These are phyloP conservation scores for Sporopachydermia quercuum DNA, from an alignment of 805 yeast genomes.

Conservation along the genomic window DNA sequence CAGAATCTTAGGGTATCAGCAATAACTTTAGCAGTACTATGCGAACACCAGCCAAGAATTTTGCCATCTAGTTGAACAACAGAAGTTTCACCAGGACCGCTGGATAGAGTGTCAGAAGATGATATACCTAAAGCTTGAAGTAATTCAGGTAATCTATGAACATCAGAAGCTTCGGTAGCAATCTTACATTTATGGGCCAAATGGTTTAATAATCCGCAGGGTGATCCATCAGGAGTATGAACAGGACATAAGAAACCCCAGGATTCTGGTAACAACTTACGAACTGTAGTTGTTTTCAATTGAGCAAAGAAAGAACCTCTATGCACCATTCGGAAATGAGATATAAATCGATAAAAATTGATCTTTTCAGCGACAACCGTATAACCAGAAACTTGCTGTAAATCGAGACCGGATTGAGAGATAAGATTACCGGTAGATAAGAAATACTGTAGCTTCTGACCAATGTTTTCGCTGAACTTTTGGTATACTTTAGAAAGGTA, in stretches of 20 bases:
- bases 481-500: conserved; percentile 68
- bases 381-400: conserved; percentile 95
- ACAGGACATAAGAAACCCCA: conserved; percentile 99
- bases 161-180: conserved; percentile 64
- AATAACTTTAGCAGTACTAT: conserved; percentile 69
- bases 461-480: conserved; percentile 84
- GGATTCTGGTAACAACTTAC: conserved; percentile 91
- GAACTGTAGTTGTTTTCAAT: conserved; percentile 90
- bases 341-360: conserved; percentile 88
- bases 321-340: conserved; percentile 99
- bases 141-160: conserved; percentile 49
- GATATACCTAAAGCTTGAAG: conserved; percentile 66
- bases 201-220: conserved; percentile 95
- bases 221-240: conserved; percentile 99
- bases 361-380: conserved; percentile 98
- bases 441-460: conserved; percentile 87
- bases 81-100: conserved; percentile 67
- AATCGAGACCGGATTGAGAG: conserved; percentile 91
- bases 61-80: conserved; percentile 91
- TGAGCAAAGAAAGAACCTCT: conserved; percentile 99
- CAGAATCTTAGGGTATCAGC: conserved; percentile 85
- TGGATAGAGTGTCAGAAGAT: conserved; percentile 64
- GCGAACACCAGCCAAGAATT: conserved; percentile 89
- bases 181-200: conserved; percentile 89
- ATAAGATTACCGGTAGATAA: conserved; percentile 94